phyloP scores from a whole-genome alignment of 1,139 yeast species.

The Kodamaea alishanica region DNA sequence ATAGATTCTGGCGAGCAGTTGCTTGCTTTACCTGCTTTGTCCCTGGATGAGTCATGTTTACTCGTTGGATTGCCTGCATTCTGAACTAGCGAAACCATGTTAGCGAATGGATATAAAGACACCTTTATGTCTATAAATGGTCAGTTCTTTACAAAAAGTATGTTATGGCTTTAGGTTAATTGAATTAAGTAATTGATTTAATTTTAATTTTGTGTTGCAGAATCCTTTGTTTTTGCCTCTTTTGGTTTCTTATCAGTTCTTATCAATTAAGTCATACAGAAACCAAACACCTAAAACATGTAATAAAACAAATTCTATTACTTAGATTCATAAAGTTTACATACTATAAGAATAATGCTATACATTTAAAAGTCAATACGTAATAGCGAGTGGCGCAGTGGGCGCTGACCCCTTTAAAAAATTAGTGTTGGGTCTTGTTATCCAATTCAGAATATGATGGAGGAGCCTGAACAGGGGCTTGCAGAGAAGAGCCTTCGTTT shows the following conservation, averaged over 20 bases:
- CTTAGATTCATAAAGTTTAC: too few relatives aligned
- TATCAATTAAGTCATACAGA: too few relatives aligned
- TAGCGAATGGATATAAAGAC: slow-evolving; percentile 1
- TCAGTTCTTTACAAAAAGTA: neutral
- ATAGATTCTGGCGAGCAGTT: slow-evolving; percentile 1
- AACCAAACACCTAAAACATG: too few relatives aligned
- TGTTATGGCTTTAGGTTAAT: too few relatives aligned
- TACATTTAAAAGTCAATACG: too few relatives aligned
- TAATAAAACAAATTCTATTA: too few relatives aligned
- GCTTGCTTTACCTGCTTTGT: neutral
- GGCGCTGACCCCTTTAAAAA: too few relatives aligned
- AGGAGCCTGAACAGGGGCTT: slow-evolving; percentile 18
- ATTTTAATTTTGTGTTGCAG: slow-evolving; percentile 2
- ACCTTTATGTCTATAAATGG: slow-evolving; percentile 14
- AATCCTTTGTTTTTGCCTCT: neutral
- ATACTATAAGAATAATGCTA: too few relatives aligned
- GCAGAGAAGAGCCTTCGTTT: slow-evolving; percentile 17
- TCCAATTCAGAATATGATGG: slow-evolving; percentile 39
- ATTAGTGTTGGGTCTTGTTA: neutral
- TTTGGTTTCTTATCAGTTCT: too few relatives aligned
- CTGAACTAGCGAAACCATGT: slow-evolving; percentile 5
- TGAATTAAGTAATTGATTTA: too few relatives aligned
- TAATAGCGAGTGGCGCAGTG: too few relatives aligned
- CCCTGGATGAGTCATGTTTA: neutral
- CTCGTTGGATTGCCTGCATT: slow-evolving; percentile 5